These are phyloP conservation scores for Trichoderma pleuroti DNA, from an alignment of 2,329 filamentous ascomycete species.

Conservation along the genomic window DNA sequence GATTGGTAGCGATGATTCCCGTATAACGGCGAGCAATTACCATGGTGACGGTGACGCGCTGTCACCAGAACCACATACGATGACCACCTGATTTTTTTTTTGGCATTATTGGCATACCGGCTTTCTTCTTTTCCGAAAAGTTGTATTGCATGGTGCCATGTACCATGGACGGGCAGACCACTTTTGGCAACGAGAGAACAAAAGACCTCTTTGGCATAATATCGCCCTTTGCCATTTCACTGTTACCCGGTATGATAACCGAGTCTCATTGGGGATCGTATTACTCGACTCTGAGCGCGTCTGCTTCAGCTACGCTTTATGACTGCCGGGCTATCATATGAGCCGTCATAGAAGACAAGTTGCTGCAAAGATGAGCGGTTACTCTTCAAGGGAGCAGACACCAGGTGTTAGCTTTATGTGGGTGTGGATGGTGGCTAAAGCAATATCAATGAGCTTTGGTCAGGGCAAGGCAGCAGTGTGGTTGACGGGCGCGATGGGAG, in stretches of 20 bases:
- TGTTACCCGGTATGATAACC: background rate
- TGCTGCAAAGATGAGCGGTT: background rate
- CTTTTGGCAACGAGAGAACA: background rate
- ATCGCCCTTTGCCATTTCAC: background rate
- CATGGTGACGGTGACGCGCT: background rate
- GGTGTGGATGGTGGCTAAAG: background rate
- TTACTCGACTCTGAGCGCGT: background rate
- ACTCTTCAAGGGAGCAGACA: background rate
- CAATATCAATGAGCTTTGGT: background rate
- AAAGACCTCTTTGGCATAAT: background rate
- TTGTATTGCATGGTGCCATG: background rate
- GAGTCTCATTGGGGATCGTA: background rate
- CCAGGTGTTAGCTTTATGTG: background rate
- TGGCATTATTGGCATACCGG: background rate
- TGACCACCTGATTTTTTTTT: background rate
- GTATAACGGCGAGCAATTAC: background rate
- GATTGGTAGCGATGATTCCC: constrained; percentile 68
- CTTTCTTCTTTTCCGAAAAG: background rate
- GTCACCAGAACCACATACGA: background rate
- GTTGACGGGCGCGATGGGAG: background rate
- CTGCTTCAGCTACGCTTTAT: background rate
- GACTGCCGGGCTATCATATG: background rate
- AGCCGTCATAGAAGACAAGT: background rate
- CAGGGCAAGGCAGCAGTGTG: background rate
- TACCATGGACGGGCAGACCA: background rate